A percentile compares a stretch with the other conserved stretches of the same genome.
These are phyloP conservation scores for Exophiala dermatitidis DNA, from an alignment of 2,329 filamentous ascomycete species.

Conservation along the genomic window DNA sequence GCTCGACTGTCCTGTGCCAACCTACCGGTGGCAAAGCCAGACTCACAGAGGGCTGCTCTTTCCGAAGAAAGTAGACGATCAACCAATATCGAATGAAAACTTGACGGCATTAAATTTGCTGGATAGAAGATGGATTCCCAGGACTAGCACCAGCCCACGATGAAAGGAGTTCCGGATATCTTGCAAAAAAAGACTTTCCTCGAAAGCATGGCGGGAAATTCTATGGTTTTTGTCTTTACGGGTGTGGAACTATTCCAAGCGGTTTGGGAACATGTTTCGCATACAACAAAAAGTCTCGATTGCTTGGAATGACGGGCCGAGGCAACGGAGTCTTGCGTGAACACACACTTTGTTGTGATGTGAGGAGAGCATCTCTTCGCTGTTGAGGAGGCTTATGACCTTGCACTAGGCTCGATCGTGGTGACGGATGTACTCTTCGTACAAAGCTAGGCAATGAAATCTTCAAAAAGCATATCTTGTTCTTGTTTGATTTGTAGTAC, in stretches of 20 bases:
- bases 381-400: conserved; percentile 28
- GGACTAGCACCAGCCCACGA: conserved; percentile 40
- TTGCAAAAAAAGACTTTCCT: conserved; percentile 49
- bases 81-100: conserved; percentile 25
- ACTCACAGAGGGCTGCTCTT: conserved; percentile 99
- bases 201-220: conserved; percentile 21
- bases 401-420: conserved; percentile 23
- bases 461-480: conserved; percentile 19
- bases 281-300: conserved; percentile 31
- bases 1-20: conserved; percentile 99
- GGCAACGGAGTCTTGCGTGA: conserved; percentile 26
- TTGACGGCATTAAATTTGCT: conserved; percentile 31
- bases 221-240: conserved; percentile 36
- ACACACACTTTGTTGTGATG: conserved; percentile 20
- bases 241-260: background rate
- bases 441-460: conserved; percentile 21
- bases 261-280: conserved; percentile 26
- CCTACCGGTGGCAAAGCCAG: conserved; percentile 98
- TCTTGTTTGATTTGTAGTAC: background rate
- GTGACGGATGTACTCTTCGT: conserved; percentile 23
- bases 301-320: conserved; percentile 29
- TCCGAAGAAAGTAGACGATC: conserved; percentile 93
- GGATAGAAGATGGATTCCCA: conserved; percentile 46
- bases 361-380: conserved; percentile 26
- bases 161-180: conserved; percentile 78